These are phyloP conservation scores for Puccinellia tenuiflora DNA, from an alignment of 176 grass and related monocot genomes.

Conservation along the genomic window DNA sequence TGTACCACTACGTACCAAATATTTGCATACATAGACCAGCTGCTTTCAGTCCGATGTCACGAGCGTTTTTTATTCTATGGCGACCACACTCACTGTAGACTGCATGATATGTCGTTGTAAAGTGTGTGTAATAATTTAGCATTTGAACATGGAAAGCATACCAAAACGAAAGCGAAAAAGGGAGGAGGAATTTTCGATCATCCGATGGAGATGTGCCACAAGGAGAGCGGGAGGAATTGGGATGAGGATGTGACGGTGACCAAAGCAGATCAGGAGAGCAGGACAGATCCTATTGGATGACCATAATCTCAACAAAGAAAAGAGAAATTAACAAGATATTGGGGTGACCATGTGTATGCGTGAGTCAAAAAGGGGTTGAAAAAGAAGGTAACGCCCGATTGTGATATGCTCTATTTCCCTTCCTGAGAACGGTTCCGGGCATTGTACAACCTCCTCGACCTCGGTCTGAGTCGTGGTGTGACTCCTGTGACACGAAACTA, in stretches of 20 bases:
- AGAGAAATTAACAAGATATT: neutral
- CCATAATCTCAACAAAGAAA: neutral
- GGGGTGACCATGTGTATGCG: constrained; percentile 1
- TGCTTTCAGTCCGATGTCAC: constrained; percentile 28
- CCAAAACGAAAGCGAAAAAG: neutral
- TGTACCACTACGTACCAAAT: neutral
- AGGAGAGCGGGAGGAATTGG: constrained; percentile 7
- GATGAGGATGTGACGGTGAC: constrained; percentile 14
- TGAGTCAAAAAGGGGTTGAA: constrained; percentile 23
- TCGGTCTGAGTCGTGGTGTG: too few species aligned
- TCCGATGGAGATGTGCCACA: constrained; percentile 10
- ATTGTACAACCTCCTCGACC: too few species aligned
- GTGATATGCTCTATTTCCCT: neutral
- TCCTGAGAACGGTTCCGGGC: neutral
- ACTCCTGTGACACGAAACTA: too few species aligned
- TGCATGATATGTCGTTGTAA: constrained; percentile 20
- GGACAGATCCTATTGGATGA: neutral
- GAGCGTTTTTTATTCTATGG: constrained; percentile 5
- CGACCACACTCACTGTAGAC: neutral
- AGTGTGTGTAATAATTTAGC: constrained; percentile 18
- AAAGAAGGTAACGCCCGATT: neutral
- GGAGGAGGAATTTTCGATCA: neutral
- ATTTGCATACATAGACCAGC: neutral
- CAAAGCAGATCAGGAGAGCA: constrained; percentile 22
- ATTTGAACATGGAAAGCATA: constrained; percentile 37